Conservation (phyloP, 768 basidiomycete genomes). For the Pleurotus djamor region DNA sequence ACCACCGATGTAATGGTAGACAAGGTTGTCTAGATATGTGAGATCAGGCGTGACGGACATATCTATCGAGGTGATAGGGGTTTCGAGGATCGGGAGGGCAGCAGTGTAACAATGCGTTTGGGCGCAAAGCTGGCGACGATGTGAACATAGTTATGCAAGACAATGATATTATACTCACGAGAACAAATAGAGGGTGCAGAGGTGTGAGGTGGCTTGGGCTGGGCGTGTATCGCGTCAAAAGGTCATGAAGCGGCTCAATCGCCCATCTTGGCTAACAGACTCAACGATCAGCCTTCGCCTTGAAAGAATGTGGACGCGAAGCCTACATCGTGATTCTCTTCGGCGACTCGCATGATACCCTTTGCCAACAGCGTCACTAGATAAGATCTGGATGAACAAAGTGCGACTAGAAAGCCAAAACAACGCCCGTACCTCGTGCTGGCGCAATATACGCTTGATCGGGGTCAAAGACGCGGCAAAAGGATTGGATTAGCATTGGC, state of each 20-base stretch:
- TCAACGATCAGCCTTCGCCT: neutral
- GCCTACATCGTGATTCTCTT: slow-evolving; percentile 49
- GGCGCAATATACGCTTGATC: slow-evolving; percentile 66
- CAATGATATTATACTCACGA: slow-evolving; percentile 27
- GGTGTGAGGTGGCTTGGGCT: slow-evolving; percentile 60
- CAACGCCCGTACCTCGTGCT: slow-evolving; percentile 51
- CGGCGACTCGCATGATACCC: slow-evolving; percentile 54
- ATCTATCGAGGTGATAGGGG: slow-evolving; percentile 70
- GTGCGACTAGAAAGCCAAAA: neutral
- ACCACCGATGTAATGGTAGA: slow-evolving; percentile 85
- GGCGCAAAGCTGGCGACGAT: slow-evolving; percentile 50
- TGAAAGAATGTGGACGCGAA: neutral
- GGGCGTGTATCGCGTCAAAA: slow-evolving; percentile 63
- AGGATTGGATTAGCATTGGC: slow-evolving; percentile 43
- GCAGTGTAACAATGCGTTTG: slow-evolving; percentile 46
- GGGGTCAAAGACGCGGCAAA: slow-evolving; percentile 62
- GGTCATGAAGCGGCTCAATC: slow-evolving; percentile 54
- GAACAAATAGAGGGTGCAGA: slow-evolving; percentile 67
- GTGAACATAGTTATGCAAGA: neutral
- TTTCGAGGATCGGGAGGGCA: slow-evolving; percentile 58
- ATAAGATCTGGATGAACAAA: neutral
- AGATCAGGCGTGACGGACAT: slow-evolving; percentile 54
- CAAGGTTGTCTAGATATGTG: slow-evolving; percentile 73
- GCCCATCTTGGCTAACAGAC: slow-evolving; percentile 33
- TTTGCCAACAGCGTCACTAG: slow-evolving; percentile 67